Evolutionary conservation across 73 alveolate genomes (phyloP).

Genomic region (Loxodes magnus): DNA sequence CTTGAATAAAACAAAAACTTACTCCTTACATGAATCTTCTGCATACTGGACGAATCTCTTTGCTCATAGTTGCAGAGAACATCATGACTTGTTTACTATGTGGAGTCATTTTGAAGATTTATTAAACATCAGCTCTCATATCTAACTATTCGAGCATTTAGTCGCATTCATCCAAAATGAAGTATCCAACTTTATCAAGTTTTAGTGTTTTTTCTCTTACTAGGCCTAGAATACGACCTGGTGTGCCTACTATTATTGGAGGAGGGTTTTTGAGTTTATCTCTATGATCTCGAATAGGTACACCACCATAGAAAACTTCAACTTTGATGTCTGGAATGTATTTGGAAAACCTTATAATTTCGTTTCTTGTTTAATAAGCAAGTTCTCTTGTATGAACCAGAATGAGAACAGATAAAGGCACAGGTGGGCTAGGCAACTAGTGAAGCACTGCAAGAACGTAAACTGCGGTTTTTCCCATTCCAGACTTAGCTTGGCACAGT

Average conservation of each 20-base stretch:
- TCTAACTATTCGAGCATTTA: constrained; percentile 91
- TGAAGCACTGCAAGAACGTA: constrained; percentile 95
- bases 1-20: no score
- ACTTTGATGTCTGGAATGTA: constrained; percentile 74
- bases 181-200: constrained; percentile 57
- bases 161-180: constrained; percentile 98
- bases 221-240: constrained; percentile 98
- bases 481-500: constrained; percentile 94
- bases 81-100: constrained; percentile 98
- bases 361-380: constrained; percentile 95
- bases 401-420: constrained; percentile 92
- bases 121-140: constrained; percentile 97
- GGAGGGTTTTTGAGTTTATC: constrained; percentile 77
- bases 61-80: constrained; percentile 98
- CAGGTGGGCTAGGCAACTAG: constrained; percentile 80
- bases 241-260: constrained; percentile 94
- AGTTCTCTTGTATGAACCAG: constrained; percentile 99
- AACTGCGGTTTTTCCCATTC: constrained; percentile 99
- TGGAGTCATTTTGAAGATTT: constrained; percentile 94
- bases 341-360: constrained; percentile 83
- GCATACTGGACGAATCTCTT: constrained; percentile 75
- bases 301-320: constrained; percentile 94
- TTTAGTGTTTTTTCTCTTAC: constrained; percentile 80
- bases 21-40: constrained; percentile 23
- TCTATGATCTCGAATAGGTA: constrained; percentile 74